Percentiles rank a stretch among this genome's conserved stretches.
phyloP scores from a whole-genome alignment of 192 early-diverging fungal genomes.

The Gigaspora rosea region DNA sequence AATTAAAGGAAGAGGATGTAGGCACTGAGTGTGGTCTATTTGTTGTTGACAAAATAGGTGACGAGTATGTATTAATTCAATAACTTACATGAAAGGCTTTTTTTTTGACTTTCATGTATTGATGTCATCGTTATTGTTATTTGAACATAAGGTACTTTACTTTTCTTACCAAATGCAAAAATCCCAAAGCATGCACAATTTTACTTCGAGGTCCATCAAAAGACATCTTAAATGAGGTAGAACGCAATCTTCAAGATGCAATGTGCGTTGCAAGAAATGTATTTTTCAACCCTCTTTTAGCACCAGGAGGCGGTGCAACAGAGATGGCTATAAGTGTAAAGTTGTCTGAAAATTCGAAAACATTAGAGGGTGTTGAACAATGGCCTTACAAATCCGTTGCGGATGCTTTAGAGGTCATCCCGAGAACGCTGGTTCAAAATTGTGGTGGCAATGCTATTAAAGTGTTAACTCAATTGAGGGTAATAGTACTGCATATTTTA shows the following conservation, averaged over 20 bases:
- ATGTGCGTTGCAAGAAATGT: conserved; percentile 99
- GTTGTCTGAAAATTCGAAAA: conserved; percentile 87
- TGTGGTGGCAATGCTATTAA: conserved; percentile 99
- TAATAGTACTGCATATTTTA: background rate
- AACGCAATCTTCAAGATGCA: conserved; percentile 98
- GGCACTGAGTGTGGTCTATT: conserved; percentile 95
- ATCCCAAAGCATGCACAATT: conserved; percentile 99
- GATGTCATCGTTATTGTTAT: background rate
- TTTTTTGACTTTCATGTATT: background rate
- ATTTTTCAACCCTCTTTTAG: conserved; percentile 89
- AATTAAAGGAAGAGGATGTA: conserved; percentile 94
- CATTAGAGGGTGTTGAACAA: conserved; percentile 87
- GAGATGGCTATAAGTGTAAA: conserved; percentile 96
- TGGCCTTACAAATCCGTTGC: conserved; percentile 97
- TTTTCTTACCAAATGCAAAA: conserved; percentile 89
- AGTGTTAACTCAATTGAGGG: conserved; percentile 84
- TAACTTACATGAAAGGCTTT: background rate
- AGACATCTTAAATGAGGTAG: conserved; percentile 97
- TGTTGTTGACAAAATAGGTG: conserved; percentile 95
- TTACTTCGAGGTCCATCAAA: conserved; percentile 95
- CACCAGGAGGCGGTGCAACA: conserved; percentile 96
- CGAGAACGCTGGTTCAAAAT: conserved; percentile 98
- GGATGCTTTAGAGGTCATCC: conserved; percentile 96
- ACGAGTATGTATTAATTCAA: conserved; percentile 65
- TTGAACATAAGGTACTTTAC: conserved; percentile 77